phyloP scores from a whole-genome alignment of 306 rosid species.

The Dalbergia oliveri region DNA sequence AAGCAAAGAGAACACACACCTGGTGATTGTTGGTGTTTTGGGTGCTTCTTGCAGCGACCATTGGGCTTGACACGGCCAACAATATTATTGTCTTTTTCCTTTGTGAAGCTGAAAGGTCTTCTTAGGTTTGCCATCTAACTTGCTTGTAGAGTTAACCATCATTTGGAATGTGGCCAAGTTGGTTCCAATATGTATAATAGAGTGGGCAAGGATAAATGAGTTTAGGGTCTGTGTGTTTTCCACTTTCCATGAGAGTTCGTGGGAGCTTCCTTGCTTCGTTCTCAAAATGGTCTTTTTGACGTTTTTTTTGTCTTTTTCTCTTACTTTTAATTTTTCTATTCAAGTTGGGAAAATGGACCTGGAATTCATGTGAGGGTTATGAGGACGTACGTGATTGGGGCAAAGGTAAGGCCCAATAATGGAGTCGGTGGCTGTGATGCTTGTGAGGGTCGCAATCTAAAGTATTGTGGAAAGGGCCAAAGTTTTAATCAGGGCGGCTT shows the following conservation, averaged over 20 bases:
- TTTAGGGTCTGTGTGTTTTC: not conserved
- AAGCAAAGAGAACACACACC: constrained; percentile 90
- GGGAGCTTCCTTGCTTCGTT: constrained; percentile 54
- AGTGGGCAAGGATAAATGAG: not conserved
- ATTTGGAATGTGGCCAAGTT: constrained; percentile 1
- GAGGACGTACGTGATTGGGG: constrained; percentile 51
- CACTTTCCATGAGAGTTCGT: constrained; percentile 52
- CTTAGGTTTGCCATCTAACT: constrained; percentile 48
- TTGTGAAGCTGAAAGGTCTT: constrained; percentile 40
- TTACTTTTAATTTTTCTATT: too few relatives aligned
- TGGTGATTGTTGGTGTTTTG: constrained; percentile 82
- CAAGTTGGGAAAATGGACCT: constrained; percentile 23
- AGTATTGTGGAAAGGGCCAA: constrained; percentile 25
- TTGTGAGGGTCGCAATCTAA: not conserved
- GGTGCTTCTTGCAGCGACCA: constrained; percentile 74
- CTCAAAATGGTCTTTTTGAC: constrained; percentile 56
- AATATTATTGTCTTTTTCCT: constrained; percentile 7
- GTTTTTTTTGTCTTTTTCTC: constrained; percentile 5
- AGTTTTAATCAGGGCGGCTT: constrained; percentile 57
- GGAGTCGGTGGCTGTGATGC: constrained; percentile 53
- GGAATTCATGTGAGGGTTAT: not conserved
- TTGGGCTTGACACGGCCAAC: constrained; percentile 47
- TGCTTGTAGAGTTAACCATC: constrained; percentile 13
- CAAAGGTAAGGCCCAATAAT: constrained; percentile 27
- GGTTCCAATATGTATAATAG: constrained; percentile 12